Evolutionary conservation across 345 rosid genomes (phyloP).

Genomic region (Ailanthus altissimus): DNA sequence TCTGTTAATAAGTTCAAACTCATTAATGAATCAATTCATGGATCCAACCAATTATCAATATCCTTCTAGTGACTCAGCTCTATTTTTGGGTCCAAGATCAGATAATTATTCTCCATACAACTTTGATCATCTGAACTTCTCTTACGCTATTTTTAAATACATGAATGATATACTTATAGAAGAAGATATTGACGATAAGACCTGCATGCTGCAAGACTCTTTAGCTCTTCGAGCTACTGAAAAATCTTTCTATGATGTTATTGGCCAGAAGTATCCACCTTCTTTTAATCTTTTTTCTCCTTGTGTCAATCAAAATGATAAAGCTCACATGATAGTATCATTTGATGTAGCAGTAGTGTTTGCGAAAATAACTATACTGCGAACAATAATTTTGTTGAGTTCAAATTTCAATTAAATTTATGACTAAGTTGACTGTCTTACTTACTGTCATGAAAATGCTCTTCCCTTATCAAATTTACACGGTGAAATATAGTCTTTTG

Average conservation of each 20-base stretch:
- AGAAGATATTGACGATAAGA: conserved; percentile 47
- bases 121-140: conserved; percentile 16
- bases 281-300: too few relatives aligned
- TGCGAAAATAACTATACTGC: too few relatives aligned
- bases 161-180: conserved; percentile 57
- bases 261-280: too few relatives aligned
- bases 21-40: not conserved
- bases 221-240: conserved; percentile 60
- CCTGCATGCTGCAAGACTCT: conserved; percentile 52
- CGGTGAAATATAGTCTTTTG: too few relatives aligned
- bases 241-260: conserved; percentile 49
- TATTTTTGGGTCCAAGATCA: not conserved
- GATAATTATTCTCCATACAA: not conserved
- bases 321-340: too few relatives aligned
- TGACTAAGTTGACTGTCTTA: too few relatives aligned
- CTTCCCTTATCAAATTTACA: too few relatives aligned
- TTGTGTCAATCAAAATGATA: too few relatives aligned
- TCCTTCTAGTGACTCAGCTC: conserved; percentile 4
- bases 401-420: too few relatives aligned
- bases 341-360: too few relatives aligned
- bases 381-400: too few relatives aligned
- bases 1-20: not conserved
- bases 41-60: conserved; percentile 1
- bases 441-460: too few relatives aligned
- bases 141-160: conserved; percentile 38